Conservation (phyloP, 495 filamentous ascomycete species). For the Aspergillus avenaceus region DNA sequence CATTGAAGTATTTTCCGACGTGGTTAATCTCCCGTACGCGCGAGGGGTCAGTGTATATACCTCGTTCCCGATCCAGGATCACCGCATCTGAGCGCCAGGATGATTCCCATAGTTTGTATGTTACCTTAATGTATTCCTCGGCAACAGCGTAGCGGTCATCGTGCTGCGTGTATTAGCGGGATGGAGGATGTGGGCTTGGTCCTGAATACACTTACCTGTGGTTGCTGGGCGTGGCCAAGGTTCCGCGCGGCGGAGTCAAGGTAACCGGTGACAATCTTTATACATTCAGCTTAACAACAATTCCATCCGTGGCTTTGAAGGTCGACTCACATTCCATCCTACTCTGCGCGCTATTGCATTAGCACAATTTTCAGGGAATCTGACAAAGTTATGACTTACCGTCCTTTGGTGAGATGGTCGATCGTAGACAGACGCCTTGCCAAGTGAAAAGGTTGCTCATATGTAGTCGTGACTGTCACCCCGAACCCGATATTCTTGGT, state of each 20-base stretch:
- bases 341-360: conserved; percentile 22
- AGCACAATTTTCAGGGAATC: too few relatives aligned
- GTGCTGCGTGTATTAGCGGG: conserved; percentile 39
- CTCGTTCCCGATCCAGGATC: conserved; percentile 47
- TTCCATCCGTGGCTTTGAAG: too few relatives aligned
- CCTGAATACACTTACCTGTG: conserved; percentile 21
- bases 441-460: conserved; percentile 67
- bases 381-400: conserved; percentile 23
- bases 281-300: neutral
- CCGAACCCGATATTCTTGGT: conserved; percentile 66
- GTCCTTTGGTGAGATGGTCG: conserved; percentile 64
- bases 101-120: conserved; percentile 67
- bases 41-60: conserved; percentile 57
- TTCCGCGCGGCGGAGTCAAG: conserved; percentile 64
- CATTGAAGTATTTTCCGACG: conserved; percentile 58
- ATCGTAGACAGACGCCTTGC: conserved; percentile 60
- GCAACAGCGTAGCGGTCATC: conserved; percentile 65
- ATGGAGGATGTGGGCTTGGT: neutral
- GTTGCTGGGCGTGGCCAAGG: conserved; percentile 51
- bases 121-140: conserved; percentile 63
- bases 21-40: conserved; percentile 63
- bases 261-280: conserved; percentile 60
- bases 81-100: conserved; percentile 69
- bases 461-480: conserved; percentile 66
- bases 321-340: conserved; percentile 54